These are phyloP conservation scores for Styphnolobium japonicum DNA, from an alignment of 306 rosid genomes.

Conservation along the genomic window DNA sequence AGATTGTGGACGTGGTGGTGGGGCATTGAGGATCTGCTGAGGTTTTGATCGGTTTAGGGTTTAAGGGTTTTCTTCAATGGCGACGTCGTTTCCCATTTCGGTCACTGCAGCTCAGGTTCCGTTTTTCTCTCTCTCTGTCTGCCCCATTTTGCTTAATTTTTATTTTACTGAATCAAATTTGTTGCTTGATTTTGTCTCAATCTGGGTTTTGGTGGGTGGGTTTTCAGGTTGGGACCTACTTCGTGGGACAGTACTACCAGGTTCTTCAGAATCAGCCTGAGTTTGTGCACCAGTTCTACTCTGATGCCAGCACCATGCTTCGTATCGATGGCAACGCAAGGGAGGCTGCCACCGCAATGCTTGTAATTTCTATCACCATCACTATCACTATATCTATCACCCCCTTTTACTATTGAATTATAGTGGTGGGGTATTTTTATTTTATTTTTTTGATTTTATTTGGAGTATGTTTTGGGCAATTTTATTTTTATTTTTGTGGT, in stretches of 20 bases:
- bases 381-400: too few species aligned
- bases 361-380: constrained; percentile 31
- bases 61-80: constrained; percentile 68
- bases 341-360: constrained; percentile 85
- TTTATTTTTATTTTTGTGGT: neutral
- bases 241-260: constrained; percentile 93
- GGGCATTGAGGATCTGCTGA: constrained; percentile 48
- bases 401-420: neutral
- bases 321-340: constrained; percentile 71
- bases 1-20: too few species aligned
- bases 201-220: neutral
- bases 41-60: constrained; percentile 39
- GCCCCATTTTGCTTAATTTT: neutral
- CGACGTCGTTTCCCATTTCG: constrained; percentile 72
- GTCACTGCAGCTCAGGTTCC: constrained; percentile 91
- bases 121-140: neutral
- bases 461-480: neutral
- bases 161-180: neutral
- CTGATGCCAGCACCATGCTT: constrained; percentile 88
- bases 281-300: constrained; percentile 86
- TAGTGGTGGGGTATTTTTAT: too few species aligned
- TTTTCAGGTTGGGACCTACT: constrained; percentile 87
- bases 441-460: neutral
- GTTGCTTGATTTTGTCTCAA: neutral
- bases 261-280: constrained; percentile 91